Evolutionary conservation across 306 rosid genomes (phyloP).

Genomic region (Notholithocarpus densiflorus): DNA sequence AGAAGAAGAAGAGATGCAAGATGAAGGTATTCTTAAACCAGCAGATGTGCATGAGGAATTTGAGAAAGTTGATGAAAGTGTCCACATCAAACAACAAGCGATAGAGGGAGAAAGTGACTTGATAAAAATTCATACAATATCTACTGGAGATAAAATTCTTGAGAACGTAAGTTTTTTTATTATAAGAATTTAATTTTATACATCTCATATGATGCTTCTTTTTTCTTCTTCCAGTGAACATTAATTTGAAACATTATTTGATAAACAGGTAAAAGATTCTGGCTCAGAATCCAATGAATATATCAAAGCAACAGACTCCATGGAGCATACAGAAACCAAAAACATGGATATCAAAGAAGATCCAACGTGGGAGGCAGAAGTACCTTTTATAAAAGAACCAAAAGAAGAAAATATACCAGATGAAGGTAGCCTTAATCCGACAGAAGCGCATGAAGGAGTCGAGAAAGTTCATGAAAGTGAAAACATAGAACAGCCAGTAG

Average conservation of each 20-base stretch:
- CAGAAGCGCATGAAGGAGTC: background rate
- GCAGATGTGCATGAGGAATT: no score
- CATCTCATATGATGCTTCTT: no score
- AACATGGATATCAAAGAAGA: background rate
- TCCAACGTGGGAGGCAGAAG: background rate
- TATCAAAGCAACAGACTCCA: background rate
- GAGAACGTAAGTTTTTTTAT: no score
- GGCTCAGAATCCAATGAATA: conserved; percentile 1
- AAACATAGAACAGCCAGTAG: background rate
- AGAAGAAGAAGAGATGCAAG: conserved; percentile 3
- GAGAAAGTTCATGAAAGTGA: background rate
- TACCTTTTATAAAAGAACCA: background rate
- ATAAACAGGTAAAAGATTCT: conserved; percentile 9
- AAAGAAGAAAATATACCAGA: background rate
- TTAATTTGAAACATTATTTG: no score
- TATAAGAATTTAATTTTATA: no score
- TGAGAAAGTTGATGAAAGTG: background rate
- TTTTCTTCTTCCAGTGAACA: no score
- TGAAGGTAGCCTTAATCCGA: background rate
- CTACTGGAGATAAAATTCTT: background rate
- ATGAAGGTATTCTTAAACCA: no score
- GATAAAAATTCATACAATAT: background rate
- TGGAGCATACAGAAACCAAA: background rate
- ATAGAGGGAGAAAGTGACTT: background rate
- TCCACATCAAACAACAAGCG: background rate